phyloP scores from a whole-genome alignment of 352 stramenopile genomes.

The Phytophthora multivora region DNA sequence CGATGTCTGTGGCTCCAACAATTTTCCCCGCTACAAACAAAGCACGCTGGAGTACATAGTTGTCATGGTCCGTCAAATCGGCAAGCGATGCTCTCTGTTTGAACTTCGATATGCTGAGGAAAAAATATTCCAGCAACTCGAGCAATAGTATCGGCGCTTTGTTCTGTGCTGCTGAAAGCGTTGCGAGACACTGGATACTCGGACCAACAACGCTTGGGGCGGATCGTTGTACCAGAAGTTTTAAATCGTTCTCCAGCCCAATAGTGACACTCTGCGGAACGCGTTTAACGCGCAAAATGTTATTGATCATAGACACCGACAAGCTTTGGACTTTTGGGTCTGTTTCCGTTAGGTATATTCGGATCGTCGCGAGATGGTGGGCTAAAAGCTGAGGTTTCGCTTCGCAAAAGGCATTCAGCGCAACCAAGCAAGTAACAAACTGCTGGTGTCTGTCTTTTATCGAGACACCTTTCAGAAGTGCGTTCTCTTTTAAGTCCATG shows the following conservation, averaged over 20 bases:
- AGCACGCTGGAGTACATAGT: constrained; percentile 69
- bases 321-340: constrained; percentile 67
- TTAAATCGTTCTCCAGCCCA: constrained; percentile 68
- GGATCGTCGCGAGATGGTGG: constrained; percentile 68
- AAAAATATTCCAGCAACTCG: constrained; percentile 72
- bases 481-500: constrained; percentile 76
- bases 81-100: constrained; percentile 37
- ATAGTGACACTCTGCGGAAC: constrained; percentile 49
- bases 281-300: constrained; percentile 64
- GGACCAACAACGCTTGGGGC: constrained; percentile 85
- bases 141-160: constrained; percentile 54
- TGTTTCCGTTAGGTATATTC: constrained; percentile 72
- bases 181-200: constrained; percentile 76
- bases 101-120: constrained; percentile 62
- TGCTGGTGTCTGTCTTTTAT: constrained; percentile 58
- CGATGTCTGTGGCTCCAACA: constrained; percentile 68
- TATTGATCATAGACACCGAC: constrained; percentile 64
- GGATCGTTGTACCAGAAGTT: constrained; percentile 57
- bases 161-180: constrained; percentile 48
- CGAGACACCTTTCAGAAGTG: constrained; percentile 55
- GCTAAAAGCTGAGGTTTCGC: constrained; percentile 62
- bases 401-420: constrained; percentile 78
- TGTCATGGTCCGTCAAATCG: constrained; percentile 41
- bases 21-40: constrained; percentile 78
- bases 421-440: constrained; percentile 79